Evolutionary conservation across 768 basidiomycete species (phyloP), one percentile per base, ranked within the genome.

Genomic region (Psilocybe sp.): DNA sequence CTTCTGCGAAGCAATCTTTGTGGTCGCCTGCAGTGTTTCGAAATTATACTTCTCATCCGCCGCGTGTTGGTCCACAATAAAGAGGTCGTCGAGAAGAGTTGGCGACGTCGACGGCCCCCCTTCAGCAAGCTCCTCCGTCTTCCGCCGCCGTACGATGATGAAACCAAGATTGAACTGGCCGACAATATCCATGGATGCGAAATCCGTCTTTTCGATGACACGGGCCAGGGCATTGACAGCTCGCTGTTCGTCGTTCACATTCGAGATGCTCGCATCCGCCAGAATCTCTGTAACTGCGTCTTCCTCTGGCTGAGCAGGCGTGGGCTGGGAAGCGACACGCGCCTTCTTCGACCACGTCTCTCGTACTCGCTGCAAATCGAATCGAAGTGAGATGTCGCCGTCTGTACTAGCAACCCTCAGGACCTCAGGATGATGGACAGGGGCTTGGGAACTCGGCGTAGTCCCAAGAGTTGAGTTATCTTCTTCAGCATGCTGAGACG

Each of bases 41-140:
- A 98, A 98, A 64, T 98, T 98, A 69, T 91, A 98, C 71, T 98
- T 98, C 69, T 98, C 97, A 67, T 99, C 97, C 5, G 92, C 86
- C 4, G 96, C 96, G 66, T 98, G 96, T 63, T 98, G 96, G 60
- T 98, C 96, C 14, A 98, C 80, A 54, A 99, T 93, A 69, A 98
- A 98, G 37, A 99, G 72, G 60, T 99, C 96, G 62, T 98, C 95
- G 69, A 82, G 73, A 11, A 15, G 23, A 38, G 5, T 31, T 47
- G 18, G 46, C 16, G 32, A 13, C 18, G 55, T 2, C 49, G 40
- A 33, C 7, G 42, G 64, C 20, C 50, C 60, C 8, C n/a, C 48
- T 28, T 19, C 40, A 35, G n/a, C 6, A 23, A 5, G 23, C 49
- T 31, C 8, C 49, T 33, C 18, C 23, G 38, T 16, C 19, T 72